phyloP scores from a whole-genome alignment of 139 green algal genomes.

The Astrephomene gubernaculifera region DNA sequence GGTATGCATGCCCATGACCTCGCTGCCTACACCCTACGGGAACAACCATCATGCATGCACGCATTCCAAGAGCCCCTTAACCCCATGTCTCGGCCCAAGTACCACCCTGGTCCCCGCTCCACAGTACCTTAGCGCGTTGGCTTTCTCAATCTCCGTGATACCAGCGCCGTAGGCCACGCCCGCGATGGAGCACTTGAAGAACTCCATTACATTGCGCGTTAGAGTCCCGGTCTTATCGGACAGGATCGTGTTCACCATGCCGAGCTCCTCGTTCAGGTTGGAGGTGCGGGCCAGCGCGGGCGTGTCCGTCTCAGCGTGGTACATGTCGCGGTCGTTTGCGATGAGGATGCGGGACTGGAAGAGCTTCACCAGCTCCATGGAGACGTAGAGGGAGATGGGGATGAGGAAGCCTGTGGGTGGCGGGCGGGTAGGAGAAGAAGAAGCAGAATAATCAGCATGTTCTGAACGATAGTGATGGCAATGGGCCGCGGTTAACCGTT shows the following conservation, averaged over 20 bases:
- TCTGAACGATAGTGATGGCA: too few relatives aligned
- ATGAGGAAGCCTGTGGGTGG: constrained; percentile 92
- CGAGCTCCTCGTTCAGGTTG: constrained; percentile 98
- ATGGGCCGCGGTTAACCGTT: too few relatives aligned
- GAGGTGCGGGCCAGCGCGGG: constrained; percentile 86
- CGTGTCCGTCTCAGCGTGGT: constrained; percentile 78
- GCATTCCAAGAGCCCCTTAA: too few relatives aligned
- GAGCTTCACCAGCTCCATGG: constrained; percentile 96
- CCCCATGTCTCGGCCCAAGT: too few relatives aligned
- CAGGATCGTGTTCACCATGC: constrained; percentile 86
- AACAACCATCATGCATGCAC: too few relatives aligned
- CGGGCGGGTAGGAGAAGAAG: too few relatives aligned
- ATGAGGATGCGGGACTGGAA: constrained; percentile 89
- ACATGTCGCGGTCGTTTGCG: constrained; percentile 83
- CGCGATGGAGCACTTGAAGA: constrained; percentile 91
- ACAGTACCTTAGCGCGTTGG: constrained; percentile 57
- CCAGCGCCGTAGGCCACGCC: constrained; percentile 89
- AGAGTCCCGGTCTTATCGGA: constrained; percentile 94
- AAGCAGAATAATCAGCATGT: too few relatives aligned
- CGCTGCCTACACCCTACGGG: too few relatives aligned
- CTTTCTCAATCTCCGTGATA: constrained; percentile 88
- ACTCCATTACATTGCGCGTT: constrained; percentile 95
- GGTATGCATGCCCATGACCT: too few relatives aligned
- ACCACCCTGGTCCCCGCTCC: too few relatives aligned
- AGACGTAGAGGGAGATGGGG: constrained; percentile 98